Evolutionary conservation across 2,329 filamentous ascomycete genomes (phyloP).

Genomic region (Paraphoma chrysanthemicola): DNA sequence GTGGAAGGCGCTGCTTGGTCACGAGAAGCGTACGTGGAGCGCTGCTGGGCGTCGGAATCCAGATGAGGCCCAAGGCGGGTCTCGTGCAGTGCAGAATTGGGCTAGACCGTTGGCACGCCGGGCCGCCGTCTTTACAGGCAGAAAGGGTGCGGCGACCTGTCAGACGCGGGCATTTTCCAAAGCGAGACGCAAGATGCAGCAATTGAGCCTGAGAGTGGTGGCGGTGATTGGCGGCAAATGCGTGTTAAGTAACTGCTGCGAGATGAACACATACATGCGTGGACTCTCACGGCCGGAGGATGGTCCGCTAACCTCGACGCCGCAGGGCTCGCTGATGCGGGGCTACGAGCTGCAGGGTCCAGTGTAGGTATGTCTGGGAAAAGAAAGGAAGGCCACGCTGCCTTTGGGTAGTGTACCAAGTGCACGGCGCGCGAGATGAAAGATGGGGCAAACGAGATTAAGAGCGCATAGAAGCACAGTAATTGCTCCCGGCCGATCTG

Average conservation of each 20-base stretch:
- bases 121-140: slow-evolving; percentile 29
- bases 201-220: slow-evolving; percentile 1
- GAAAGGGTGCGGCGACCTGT: slow-evolving; percentile 12
- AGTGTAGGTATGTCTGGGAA: slow-evolving; percentile 8
- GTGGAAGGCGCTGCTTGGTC: slow-evolving; percentile 25
- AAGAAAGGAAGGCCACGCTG: slow-evolving; percentile 13
- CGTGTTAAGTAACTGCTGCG: slow-evolving; percentile 22
- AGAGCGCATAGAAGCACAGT: slow-evolving; percentile 7
- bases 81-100: slow-evolving; percentile 40
- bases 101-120: slow-evolving; percentile 35
- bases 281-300: slow-evolving; percentile 15
- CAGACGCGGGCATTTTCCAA: slow-evolving; percentile 11
- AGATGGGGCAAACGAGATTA: slow-evolving; percentile 9
- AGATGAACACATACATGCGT: slow-evolving; percentile 21
- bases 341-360: slow-evolving; percentile 31
- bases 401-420: slow-evolving; percentile 8
- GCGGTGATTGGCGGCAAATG: slow-evolving; percentile 31
- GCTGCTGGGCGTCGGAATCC: slow-evolving; percentile 23
- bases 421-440: slow-evolving; percentile 9
- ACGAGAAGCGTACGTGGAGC: slow-evolving; percentile 29
- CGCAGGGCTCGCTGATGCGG: slow-evolving; percentile 17
- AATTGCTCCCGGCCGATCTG: slow-evolving; percentile 1
- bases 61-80: slow-evolving; percentile 34
- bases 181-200: slow-evolving; percentile 5
- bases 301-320: slow-evolving; percentile 9